Evolutionary conservation across 352 stramenopile genomes (phyloP), one percentile per base, ranked within the genome.

Genomic region (Globisporangium paroecandrum): DNA sequence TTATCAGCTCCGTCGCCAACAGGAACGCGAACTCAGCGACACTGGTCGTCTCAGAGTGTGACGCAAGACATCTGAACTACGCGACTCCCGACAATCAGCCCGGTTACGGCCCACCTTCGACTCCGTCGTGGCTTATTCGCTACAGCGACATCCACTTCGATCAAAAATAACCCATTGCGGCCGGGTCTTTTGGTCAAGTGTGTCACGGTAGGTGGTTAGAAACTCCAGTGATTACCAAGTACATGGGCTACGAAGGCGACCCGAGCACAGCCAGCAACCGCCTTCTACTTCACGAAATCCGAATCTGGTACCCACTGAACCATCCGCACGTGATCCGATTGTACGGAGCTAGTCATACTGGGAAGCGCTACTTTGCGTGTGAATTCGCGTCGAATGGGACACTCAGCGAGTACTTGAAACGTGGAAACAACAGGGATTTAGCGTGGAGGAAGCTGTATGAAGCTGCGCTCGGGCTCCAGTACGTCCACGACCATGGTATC

Each of bases 221-320:
- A 24, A 66, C 72, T n/a, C 64, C 56, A 12, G 74, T 80, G 20
- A 67, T 75, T n/a, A 38, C 80, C 61, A 82, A 82, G 66, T 77
- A 51, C 69, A 55, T 62, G 65, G 69, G 34, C 59, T 75, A 59
- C 51, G 62, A 29, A 77, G 76, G 41, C 34, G 46, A 60, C 53
- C 5, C 27, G 12, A 18, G 20, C 27, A 32, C 34, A 24, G 27
- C 58, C 9, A 34, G 25, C 22, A 36, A 3, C 7, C 18, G 29
- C 4, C 57, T 77, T 10, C 72, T 77, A 36, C 60, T 77, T 34
- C 66, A 64, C 27, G 72, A 81, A 49, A 57, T 70, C 9, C 65
- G 68, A 20, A 72, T 79, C 53, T 79, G 75, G 72, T 69, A 63
- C 32, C 54, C 56, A 2, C 32, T 81, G 32, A 72, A 70, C 20